phyloP scores from a whole-genome alignment of 768 basidiomycete species.

The Hortiboletus flavorubellus region DNA sequence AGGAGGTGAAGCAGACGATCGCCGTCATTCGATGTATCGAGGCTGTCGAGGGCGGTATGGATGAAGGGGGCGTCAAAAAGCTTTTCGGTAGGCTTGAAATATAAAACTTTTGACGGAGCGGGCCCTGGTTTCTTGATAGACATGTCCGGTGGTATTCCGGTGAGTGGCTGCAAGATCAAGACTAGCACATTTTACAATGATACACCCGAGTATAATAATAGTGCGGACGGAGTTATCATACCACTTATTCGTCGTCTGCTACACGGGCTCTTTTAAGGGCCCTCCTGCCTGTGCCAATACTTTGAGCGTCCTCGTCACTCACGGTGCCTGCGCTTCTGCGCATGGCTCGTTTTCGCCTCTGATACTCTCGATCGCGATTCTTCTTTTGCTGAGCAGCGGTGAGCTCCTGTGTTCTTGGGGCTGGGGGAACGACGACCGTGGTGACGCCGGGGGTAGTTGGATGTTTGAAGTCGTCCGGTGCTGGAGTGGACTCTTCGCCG shows the following conservation, averaged over 20 bases:
- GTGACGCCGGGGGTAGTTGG: conserved; percentile 71
- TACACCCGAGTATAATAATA: conserved; percentile 7
- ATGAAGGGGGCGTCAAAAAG: conserved; percentile 47
- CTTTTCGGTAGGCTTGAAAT: conserved; percentile 48
- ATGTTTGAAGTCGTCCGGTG: conserved; percentile 63
- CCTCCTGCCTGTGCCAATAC: conserved; percentile 47
- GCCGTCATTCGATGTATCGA: conserved; percentile 77
- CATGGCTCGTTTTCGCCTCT: conserved; percentile 68
- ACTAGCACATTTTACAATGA: neutral
- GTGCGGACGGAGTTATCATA: neutral
- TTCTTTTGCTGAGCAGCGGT: conserved; percentile 74
- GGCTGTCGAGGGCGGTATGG: conserved; percentile 67
- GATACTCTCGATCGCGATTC: conserved; percentile 76
- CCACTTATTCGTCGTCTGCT: conserved; percentile 58
- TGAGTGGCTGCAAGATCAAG: too few species aligned
- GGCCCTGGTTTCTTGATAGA: too few species aligned
- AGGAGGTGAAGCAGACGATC: conserved; percentile 70
- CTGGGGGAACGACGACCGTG: conserved; percentile 75
- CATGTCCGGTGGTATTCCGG: too few species aligned
- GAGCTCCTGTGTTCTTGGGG: conserved; percentile 62
- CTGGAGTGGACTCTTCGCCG: conserved; percentile 57
- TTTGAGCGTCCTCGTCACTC: conserved; percentile 68
- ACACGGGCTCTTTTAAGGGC: conserved; percentile 67
- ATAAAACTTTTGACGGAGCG: conserved; percentile 16
- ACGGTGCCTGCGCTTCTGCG: conserved; percentile 62